Base-by-base conservation (phyloP, 495 filamentous ascomycete species). In the Xylaria acuta region DNA sequence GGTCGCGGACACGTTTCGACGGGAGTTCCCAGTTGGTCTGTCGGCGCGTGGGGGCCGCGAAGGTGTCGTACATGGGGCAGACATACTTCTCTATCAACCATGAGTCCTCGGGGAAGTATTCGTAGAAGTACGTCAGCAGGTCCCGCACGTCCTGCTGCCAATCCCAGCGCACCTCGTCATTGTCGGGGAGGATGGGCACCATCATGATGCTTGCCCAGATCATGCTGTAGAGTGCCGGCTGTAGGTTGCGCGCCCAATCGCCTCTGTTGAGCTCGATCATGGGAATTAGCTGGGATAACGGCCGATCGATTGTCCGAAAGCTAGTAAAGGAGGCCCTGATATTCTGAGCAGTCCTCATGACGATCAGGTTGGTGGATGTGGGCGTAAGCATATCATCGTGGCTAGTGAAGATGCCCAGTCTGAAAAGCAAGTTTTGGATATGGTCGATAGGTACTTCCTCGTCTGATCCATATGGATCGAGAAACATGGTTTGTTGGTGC, bases 381-480 rank as follows among this genome's bases (percentile, higher is more conserved):
- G 89, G 85, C 9, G 82, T 82, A 18, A 97, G 83, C 54, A 91
- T 90, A 4, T 80, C 80, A 1, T 84, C 79, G 67, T 91, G 84
- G 4, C 91, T 85, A 3, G 77, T 69, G 6, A 87, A 81, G 51
- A 90, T 87, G 12, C 92, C 93, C 69, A 93, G 85, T 51, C 88
- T 86, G 59, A 80, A 80, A 22, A 97, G 82, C 69, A 89, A 86
- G n/a, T 76, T 80, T 69, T 87, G 82, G 32, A 97, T 83, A 69
- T 88, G 84, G 4, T 82, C 79, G 4, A 89, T 75, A 0, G 87
- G 83, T 0, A 92, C 88, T 81, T 97, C 94, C 9, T 85, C 77
- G 45, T 90, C 86, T 20, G 89, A 91, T 60, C 89, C 86, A 78
- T 92, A 97, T 1, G 94, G 95, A 75, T 98, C 94, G 71, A 97